phyloP scores from a whole-genome alignment of 345 rosid species.

The Bruguiera gymnorhiza region DNA sequence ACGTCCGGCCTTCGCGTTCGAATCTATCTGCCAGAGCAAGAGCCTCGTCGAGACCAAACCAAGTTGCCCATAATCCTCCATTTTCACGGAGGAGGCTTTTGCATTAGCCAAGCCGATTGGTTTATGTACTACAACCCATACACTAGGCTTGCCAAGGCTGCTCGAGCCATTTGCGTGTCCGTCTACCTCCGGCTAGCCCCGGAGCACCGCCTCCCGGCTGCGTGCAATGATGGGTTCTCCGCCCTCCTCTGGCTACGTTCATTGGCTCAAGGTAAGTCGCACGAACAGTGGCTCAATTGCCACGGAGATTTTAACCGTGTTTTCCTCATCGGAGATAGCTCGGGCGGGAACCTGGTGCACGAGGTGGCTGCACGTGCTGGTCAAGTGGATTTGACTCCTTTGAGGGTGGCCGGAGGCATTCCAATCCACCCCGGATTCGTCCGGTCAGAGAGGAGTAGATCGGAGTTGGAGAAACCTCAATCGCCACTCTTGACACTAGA shows the following conservation, averaged over 20 bases:
- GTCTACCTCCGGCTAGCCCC: slow-evolving; percentile 32
- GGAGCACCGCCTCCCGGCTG: slow-evolving; percentile 34
- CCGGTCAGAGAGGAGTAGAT: slow-evolving; percentile 49
- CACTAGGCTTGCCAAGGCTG: slow-evolving; percentile 13
- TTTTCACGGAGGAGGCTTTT: slow-evolving; percentile 39
- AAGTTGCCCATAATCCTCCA: slow-evolving; percentile 30
- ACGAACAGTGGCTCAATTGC: slow-evolving; percentile 20
- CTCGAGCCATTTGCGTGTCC: slow-evolving; percentile 18
- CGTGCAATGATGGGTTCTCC: slow-evolving; percentile 24
- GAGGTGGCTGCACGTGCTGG: slow-evolving; percentile 31
- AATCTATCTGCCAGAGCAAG: slow-evolving; percentile 42
- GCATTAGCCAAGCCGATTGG: slow-evolving; percentile 35
- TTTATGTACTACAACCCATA: slow-evolving; percentile 32
- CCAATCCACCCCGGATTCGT: slow-evolving; percentile 36
- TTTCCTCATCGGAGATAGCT: slow-evolving; percentile 37
- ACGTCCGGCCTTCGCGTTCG: slow-evolving; percentile 38
- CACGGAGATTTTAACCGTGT: slow-evolving; percentile 24
- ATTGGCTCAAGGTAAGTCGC: neutral
- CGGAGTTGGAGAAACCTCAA: slow-evolving; percentile 56
- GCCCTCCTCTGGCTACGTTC: slow-evolving; percentile 30
- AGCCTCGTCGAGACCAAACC: neutral
- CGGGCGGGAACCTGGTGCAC: slow-evolving; percentile 33
- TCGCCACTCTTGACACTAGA: slow-evolving; percentile 53
- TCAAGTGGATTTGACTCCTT: slow-evolving; percentile 1
- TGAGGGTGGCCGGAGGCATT: slow-evolving; percentile 28